These are phyloP conservation scores for Ganoderma resinaceum DNA, from an alignment of 1,284 basidiomycete genomes.

Conservation along the genomic window DNA sequence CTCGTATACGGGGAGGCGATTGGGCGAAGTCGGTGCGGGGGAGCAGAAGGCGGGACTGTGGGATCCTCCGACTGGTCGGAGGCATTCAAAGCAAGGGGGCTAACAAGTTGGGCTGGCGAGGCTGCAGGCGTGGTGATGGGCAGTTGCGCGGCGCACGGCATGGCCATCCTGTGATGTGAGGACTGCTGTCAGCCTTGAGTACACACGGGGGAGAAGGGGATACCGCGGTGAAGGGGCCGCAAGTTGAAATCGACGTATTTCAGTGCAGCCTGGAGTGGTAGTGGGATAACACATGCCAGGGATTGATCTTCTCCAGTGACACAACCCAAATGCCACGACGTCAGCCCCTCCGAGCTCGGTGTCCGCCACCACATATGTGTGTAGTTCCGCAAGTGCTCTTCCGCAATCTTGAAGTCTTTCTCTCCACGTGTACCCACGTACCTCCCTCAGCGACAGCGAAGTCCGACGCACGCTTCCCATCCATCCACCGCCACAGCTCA, in stretches of 20 bases:
- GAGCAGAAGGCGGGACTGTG: not conserved
- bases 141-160: not conserved
- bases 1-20: not conserved
- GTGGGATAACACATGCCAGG: not conserved
- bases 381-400: not conserved
- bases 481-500: not conserved
- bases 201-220: not conserved
- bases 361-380: conserved; percentile 2
- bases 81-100: not conserved
- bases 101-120: not conserved
- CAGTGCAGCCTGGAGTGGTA: not conserved
- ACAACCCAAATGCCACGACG: not conserved
- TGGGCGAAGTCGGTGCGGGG: not conserved
- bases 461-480: not conserved
- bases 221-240: not conserved
- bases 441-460: not conserved
- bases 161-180: not conserved
- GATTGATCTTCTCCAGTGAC: conserved; percentile 1
- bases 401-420: not conserved
- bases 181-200: not conserved
- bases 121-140: not conserved
- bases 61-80: conserved; percentile 1
- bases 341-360: conserved; percentile 14
- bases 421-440: not conserved
- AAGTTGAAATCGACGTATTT: not conserved